phyloP scores from a whole-genome alignment of 139 green algal species.

The Coelastrella sp. region DNA sequence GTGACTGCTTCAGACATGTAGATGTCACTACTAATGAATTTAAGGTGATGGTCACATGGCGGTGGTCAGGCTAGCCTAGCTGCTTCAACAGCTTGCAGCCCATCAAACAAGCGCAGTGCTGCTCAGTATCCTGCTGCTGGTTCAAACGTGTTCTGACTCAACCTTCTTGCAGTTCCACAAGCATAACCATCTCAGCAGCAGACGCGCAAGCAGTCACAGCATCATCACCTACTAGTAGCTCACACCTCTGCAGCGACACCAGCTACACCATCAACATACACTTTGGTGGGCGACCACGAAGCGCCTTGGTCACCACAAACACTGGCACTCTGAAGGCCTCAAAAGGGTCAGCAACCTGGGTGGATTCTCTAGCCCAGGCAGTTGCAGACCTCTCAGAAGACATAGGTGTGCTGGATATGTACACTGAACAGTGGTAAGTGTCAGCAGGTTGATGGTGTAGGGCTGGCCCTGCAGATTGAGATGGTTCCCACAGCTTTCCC shows the following conservation, averaged over 20 bases:
- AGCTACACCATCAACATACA: not conserved
- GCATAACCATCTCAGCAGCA: not conserved
- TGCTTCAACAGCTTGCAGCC: no score
- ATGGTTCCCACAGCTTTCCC: no score
- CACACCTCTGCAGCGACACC: not conserved
- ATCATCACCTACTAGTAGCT: not conserved
- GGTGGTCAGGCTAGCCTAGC: no score
- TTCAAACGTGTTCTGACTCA: no score
- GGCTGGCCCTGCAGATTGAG: not conserved
- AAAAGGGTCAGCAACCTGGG: not conserved
- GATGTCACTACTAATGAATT: no score
- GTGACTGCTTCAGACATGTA: no score
- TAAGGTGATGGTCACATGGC: no score
- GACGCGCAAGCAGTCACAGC: not conserved
- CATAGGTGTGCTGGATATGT: not conserved
- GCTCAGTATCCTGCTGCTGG: no score
- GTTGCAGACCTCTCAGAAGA: not conserved
- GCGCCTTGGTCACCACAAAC: not conserved
- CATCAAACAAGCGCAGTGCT: no score
- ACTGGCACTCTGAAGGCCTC: not conserved
- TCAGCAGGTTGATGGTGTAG: not conserved
- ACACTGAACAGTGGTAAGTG: not conserved
- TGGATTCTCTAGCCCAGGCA: not conserved
- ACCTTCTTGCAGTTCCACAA: not conserved
- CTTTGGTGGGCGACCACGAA: not conserved